These are phyloP conservation scores for Elasticomyces elasticus DNA, from an alignment of 495 filamentous ascomycete species.

Conservation along the genomic window DNA sequence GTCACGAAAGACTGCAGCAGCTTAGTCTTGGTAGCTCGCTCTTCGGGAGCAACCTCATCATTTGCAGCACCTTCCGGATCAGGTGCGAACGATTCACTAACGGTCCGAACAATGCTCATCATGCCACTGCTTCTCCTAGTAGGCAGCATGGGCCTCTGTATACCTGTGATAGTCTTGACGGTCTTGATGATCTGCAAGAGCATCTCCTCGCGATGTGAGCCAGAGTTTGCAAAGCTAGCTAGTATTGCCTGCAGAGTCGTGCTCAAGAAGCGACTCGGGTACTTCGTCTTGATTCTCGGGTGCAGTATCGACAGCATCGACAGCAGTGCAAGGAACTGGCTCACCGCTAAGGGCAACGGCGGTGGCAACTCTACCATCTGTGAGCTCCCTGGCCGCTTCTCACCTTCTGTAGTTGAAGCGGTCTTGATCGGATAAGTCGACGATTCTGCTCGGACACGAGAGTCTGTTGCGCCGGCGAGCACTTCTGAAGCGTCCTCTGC, in stretches of 20 bases:
- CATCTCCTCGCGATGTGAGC: slow-evolving; percentile 46
- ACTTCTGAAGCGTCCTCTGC: slow-evolving; percentile 26
- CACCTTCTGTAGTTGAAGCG: slow-evolving; percentile 8
- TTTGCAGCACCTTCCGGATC: slow-evolving; percentile 68
- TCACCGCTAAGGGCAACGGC: slow-evolving; percentile 22
- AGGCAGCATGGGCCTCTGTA: slow-evolving; percentile 64
- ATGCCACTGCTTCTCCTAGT: slow-evolving; percentile 46
- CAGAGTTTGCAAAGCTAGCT: slow-evolving; percentile 48
- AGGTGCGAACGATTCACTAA: slow-evolving; percentile 41
- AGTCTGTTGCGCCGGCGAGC: slow-evolving; percentile 20
- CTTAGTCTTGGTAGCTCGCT: slow-evolving; percentile 48
- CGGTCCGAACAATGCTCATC: slow-evolving; percentile 17
- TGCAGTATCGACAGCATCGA: slow-evolving; percentile 79
- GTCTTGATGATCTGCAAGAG: slow-evolving; percentile 67
- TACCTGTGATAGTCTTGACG: slow-evolving; percentile 61
- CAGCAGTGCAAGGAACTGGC: slow-evolving; percentile 65
- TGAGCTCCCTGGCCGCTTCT: slow-evolving; percentile 8
- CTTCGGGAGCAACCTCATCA: slow-evolving; percentile 41
- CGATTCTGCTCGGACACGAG: slow-evolving; percentile 14
- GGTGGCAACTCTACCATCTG: slow-evolving; percentile 23
- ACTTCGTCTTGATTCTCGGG: slow-evolving; percentile 76
- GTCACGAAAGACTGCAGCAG: slow-evolving; percentile 79
- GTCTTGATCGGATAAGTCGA: slow-evolving; percentile 26
- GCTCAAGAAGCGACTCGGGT: slow-evolving; percentile 86
- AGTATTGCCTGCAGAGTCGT: slow-evolving; percentile 72